phyloP scores from a whole-genome alignment of 805 yeast genomes.

The Zygoascus flipseniorum region DNA sequence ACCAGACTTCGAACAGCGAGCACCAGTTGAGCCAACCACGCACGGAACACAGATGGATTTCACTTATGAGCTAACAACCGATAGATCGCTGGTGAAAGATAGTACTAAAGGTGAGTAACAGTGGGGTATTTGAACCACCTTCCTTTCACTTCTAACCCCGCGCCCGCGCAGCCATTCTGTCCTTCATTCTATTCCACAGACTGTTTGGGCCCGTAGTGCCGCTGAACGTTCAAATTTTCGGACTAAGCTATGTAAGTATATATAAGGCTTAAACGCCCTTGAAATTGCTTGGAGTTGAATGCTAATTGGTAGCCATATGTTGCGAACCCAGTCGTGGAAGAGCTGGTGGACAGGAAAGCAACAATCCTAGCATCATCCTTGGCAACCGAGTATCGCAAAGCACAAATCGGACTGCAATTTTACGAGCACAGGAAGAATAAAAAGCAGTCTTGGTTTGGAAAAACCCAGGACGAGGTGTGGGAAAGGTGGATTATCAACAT shows the following conservation, averaged over 20 bases:
- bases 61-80: slow-evolving; percentile 25
- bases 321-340: slow-evolving; percentile 42
- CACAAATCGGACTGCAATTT: slow-evolving; percentile 23
- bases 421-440: slow-evolving; percentile 26
- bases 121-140: no score
- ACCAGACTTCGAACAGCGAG: no score
- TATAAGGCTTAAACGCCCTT: no score
- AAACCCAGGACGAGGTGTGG: slow-evolving; percentile 45
- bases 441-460: slow-evolving; percentile 51
- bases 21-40: background rate
- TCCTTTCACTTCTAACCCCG: background rate
- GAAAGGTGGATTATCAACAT: slow-evolving; percentile 60
- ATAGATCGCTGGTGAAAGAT: slow-evolving; percentile 46
- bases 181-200: slow-evolving; percentile 62
- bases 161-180: slow-evolving; percentile 43
- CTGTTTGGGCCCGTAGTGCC: slow-evolving; percentile 60
- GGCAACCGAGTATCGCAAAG: slow-evolving; percentile 11
- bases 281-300: background rate
- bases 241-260: slow-evolving; percentile 40
- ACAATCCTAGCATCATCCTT: slow-evolving; percentile 21
- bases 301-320: slow-evolving; percentile 31
- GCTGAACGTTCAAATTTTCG: slow-evolving; percentile 44
- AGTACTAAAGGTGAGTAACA: slow-evolving; percentile 42
- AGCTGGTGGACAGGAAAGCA: slow-evolving; percentile 31
- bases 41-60: slow-evolving; percentile 14